Percentiles rank a stretch among this genome's conserved stretches.
These are phyloP conservation scores for Byssochlamys sp. DNA, from an alignment of 2,329 filamentous ascomycete genomes.

Conservation along the genomic window DNA sequence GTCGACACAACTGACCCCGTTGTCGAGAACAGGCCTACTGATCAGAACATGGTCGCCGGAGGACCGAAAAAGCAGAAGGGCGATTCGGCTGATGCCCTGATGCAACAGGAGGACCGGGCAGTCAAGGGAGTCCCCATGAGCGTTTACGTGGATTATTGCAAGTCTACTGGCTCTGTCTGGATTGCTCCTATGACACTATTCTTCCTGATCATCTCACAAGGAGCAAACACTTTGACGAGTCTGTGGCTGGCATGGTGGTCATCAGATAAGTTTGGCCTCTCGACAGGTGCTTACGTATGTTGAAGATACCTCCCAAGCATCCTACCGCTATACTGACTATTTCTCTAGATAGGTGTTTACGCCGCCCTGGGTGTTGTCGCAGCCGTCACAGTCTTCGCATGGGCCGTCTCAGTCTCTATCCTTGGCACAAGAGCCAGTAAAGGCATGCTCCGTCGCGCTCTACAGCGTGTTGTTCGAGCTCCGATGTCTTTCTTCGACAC, in stretches of 20 bases:
- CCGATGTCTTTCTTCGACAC: slow-evolving; percentile 83
- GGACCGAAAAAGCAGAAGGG: slow-evolving; percentile 42
- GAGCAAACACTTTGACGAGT: slow-evolving; percentile 71
- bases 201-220: slow-evolving; percentile 61
- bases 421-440: slow-evolving; percentile 69
- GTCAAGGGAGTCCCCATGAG: slow-evolving; percentile 63
- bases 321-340: background rate
- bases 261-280: slow-evolving; percentile 53
- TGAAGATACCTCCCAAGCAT: background rate
- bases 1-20: slow-evolving; percentile 39
- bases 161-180: slow-evolving; percentile 53
- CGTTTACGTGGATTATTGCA: slow-evolving; percentile 64
- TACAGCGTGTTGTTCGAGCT: slow-evolving; percentile 56
- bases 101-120: slow-evolving; percentile 41
- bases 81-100: slow-evolving; percentile 26
- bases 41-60: background rate
- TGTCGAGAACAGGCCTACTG: slow-evolving; percentile 39
- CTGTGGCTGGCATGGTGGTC: slow-evolving; percentile 88
- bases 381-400: slow-evolving; percentile 63
- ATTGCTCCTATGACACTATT: slow-evolving; percentile 49
- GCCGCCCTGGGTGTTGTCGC: slow-evolving; percentile 61
- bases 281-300: slow-evolving; percentile 44
- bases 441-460: slow-evolving; percentile 63
- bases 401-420: slow-evolving; percentile 63
- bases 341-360: slow-evolving; percentile 49